Percentiles rank a stretch among this genome's conserved stretches.
Conservation (phyloP, 352 stramenopile genomes). For the Phytopythium boreale region DNA sequence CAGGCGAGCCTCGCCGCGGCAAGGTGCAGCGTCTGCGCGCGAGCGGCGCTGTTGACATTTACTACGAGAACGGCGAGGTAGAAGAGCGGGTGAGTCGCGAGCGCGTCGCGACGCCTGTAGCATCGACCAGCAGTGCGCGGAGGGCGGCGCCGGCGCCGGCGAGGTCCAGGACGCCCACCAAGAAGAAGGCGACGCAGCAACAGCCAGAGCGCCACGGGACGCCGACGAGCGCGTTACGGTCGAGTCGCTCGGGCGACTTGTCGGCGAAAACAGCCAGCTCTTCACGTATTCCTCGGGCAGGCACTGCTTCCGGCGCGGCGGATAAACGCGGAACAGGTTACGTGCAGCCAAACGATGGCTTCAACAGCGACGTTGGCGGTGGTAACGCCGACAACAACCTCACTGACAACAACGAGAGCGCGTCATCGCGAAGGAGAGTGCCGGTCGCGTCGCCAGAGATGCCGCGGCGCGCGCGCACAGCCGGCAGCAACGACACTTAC, state of each 20-base stretch:
- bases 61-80: constrained; percentile 47
- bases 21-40: constrained; percentile 44
- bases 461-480: constrained; percentile 10
- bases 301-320: neutral
- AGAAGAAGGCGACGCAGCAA: constrained; percentile 4
- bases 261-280: neutral
- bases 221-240: neutral
- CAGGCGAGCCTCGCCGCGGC: constrained; percentile 14
- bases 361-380: neutral
- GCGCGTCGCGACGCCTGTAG: neutral
- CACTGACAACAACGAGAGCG: neutral
- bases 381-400: neutral
- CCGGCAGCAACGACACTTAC: constrained; percentile 6
- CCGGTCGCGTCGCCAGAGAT: neutral
- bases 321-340: neutral
- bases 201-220: neutral
- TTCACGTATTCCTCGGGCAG: neutral
- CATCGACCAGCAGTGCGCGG: neutral
- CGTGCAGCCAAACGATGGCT: neutral
- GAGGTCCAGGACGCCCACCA: constrained; percentile 1
- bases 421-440: neutral
- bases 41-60: constrained; percentile 46
- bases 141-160: neutral
- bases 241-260: neutral
- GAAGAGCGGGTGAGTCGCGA: constrained; percentile 39